These are phyloP conservation scores for Pseudotulostoma volvatum DNA, from an alignment of 495 filamentous ascomycete species.

Conservation along the genomic window DNA sequence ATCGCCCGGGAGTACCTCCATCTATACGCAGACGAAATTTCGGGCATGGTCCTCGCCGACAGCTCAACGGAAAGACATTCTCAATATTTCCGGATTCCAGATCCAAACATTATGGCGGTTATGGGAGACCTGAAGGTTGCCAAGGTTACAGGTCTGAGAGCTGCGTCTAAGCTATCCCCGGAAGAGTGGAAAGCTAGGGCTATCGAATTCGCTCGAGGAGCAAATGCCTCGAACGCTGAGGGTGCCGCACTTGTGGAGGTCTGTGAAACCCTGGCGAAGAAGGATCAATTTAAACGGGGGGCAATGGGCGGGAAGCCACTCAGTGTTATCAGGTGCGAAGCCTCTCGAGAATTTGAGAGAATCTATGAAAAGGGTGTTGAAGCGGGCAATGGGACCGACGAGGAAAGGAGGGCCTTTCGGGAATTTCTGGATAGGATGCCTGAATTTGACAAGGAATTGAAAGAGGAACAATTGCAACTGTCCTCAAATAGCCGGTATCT, in stretches of 20 bases:
- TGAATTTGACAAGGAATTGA: conserved; percentile 20
- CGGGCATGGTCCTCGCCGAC: conserved; percentile 26
- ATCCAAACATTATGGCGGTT: conserved; percentile 18
- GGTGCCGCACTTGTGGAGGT: conserved; percentile 8
- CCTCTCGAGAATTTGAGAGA: conserved; percentile 15
- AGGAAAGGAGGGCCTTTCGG: conserved; percentile 15
- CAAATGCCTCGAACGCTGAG: conserved; percentile 8
- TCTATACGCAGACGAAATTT: conserved; percentile 13
- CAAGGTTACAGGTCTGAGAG: conserved; percentile 18
- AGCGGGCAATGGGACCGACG: conserved; percentile 19
- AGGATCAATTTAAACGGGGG: conserved; percentile 17
- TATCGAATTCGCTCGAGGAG: conserved; percentile 17
- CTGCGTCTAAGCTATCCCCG: conserved; percentile 11
- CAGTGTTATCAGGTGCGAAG: conserved; percentile 23
- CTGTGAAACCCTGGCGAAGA: conserved; percentile 14
- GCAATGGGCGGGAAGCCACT: conserved; percentile 19
- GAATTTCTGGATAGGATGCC: conserved; percentile 23
- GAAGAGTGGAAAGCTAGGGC: conserved; percentile 23
- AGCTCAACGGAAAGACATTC: conserved; percentile 20
- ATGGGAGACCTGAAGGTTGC: conserved; percentile 16
- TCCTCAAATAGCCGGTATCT: conserved; percentile 20
- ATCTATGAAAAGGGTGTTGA: conserved; percentile 19
- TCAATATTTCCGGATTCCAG: conserved; percentile 17
- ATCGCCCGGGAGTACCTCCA: conserved; percentile 33
- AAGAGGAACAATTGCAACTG: conserved; percentile 28